Evolutionary conservation across 2,329 filamentous ascomycete species (phyloP), one percentile per base, ranked within the genome.

Genomic region (Sodiomyces alkalinus): DNA sequence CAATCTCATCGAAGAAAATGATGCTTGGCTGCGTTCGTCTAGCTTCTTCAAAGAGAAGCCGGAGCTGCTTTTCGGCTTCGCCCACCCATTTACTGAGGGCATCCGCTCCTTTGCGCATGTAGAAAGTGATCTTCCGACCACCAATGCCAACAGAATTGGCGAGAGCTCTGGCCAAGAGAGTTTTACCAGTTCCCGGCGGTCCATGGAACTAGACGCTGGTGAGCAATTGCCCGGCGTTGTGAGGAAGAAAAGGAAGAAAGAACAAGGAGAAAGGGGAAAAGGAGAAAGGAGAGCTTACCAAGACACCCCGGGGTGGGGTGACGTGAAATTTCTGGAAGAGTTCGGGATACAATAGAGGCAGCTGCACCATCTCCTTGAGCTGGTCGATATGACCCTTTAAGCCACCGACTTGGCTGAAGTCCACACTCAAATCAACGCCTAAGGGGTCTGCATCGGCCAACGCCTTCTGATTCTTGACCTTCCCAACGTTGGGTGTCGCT

Each of bases 1-100:
- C 90, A 41, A 98, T 98, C 52, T 98, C 90, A 49, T 98, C 90
- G 42, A 98, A 96, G 60, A 98, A 98, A 51, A 98, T 98, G 53
- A 98, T 98, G 51, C 87, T 96, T 0, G 90, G 90, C 46, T 98
- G 90, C 2, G 80, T 96, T 50, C 85, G 90, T 36, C 87, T 71
- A 11, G 90, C 90, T 53, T 98, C 90, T 43, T 96, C 90, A 39
- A 98, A 98, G 5, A 98, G 65, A 32, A 96, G 59, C 25, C 90
- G 76, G 30, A 98, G 69, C 49, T 98, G 90, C 53, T 87, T 79
- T 55, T 98, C 90, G 7, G 92, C 90, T 54, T 98, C 90, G 47
- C 90, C 90, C 29, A 98, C 90, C 90, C 90, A 98, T 55, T 98
- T 98, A 53, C 86, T 94, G 36, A 98, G 61, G 11, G 86, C 86